These are phyloP conservation scores for Acaromyces ingoldii DNA, from an alignment of 1,284 basidiomycete genomes.

Conservation along the genomic window DNA sequence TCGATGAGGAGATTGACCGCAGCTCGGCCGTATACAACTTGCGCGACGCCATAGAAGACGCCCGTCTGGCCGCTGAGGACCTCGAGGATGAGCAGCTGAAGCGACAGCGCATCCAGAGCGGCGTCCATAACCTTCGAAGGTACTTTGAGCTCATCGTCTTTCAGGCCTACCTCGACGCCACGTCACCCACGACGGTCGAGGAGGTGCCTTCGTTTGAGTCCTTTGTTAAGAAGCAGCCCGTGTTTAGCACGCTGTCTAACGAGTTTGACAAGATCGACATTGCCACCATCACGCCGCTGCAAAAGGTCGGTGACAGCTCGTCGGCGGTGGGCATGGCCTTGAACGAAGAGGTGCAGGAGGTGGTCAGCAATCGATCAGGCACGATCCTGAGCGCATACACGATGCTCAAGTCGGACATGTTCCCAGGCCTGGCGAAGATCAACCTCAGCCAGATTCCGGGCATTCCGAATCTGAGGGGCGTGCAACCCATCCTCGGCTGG, in stretches of 20 bases:
- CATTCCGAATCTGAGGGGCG: constrained; percentile 47
- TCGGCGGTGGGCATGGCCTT: constrained; percentile 68
- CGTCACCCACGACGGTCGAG: constrained; percentile 61
- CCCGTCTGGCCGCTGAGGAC: constrained; percentile 68
- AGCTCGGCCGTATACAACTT: constrained; percentile 77
- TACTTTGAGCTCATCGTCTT: constrained; percentile 92
- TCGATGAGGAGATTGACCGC: constrained; percentile 87
- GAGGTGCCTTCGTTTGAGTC: constrained; percentile 38
- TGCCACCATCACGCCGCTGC: constrained; percentile 76
- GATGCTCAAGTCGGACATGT: constrained; percentile 96
- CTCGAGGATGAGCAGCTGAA: constrained; percentile 73
- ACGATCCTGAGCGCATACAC: constrained; percentile 84
- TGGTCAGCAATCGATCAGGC: constrained; percentile 76
- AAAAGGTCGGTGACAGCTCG: constrained; percentile 53
- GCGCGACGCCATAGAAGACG: constrained; percentile 82
- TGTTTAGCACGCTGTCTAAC: constrained; percentile 91
- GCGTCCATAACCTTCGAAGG: constrained; percentile 35
- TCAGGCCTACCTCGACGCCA: constrained; percentile 86
- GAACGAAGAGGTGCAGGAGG: constrained; percentile 49
- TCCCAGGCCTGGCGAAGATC: constrained; percentile 54
- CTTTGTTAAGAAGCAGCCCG: constrained; percentile 54
- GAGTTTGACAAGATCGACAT: constrained; percentile 77
- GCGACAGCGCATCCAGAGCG: constrained; percentile 55
- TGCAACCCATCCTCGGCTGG: constrained; percentile 19
- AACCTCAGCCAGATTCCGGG: constrained; percentile 34